phyloP scores from a whole-genome alignment of 139 green algal genomes.

The Parachlorella kessleri region DNA sequence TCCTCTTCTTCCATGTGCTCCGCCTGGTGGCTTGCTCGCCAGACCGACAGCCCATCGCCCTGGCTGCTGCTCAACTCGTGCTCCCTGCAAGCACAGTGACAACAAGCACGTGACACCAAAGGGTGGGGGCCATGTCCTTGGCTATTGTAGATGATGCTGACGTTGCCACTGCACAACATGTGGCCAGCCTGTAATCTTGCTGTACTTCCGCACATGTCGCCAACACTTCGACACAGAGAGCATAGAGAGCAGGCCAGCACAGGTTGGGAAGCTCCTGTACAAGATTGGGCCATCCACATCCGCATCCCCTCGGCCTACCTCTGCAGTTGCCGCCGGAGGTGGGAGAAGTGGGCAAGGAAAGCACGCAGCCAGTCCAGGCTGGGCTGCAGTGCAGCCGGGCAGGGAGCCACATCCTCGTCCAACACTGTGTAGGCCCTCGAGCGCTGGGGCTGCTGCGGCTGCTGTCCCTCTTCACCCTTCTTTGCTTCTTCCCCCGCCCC shows the following conservation, averaged over 20 bases:
- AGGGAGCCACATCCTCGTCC: no score
- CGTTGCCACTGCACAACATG: background rate
- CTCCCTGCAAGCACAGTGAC: constrained; percentile 9
- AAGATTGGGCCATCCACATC: no score
- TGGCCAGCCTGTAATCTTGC: background rate
- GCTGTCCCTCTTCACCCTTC: no score
- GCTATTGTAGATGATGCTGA: background rate
- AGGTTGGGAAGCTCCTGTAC: background rate
- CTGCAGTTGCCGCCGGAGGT: constrained; percentile 29
- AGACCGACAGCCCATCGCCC: background rate
- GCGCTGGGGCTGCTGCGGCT: no score
- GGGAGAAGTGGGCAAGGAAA: constrained; percentile 43
- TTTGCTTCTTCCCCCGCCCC: no score
- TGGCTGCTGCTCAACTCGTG: constrained; percentile 3
- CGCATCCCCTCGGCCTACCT: background rate
- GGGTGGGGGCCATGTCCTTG: background rate
- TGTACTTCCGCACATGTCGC: background rate
- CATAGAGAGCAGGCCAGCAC: background rate
- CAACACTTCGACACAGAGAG: background rate
- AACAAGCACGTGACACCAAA: background rate
- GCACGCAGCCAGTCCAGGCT: constrained; percentile 30
- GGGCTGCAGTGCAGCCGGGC: constrained; percentile 13
- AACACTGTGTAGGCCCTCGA: no score
- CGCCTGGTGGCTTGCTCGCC: background rate
- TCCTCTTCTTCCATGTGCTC: background rate